phyloP scores from a whole-genome alignment of 163 green algal species.

The Scenedesmus sp. region DNA sequence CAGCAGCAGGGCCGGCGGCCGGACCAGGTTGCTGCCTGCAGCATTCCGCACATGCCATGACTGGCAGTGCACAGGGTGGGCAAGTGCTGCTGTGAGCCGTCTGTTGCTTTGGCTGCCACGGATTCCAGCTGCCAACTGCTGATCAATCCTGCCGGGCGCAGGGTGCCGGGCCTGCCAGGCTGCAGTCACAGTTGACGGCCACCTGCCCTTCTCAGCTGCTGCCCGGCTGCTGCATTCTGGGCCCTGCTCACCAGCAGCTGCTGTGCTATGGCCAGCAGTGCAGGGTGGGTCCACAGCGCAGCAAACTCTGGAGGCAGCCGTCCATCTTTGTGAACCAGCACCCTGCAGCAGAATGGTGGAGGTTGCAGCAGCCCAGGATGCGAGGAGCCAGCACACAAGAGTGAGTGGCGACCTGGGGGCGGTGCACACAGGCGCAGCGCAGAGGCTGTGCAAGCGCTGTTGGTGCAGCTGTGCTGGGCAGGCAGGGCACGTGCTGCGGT shows the following conservation, averaged over 20 bases:
- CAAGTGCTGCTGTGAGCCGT: background rate
- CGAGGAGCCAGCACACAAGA: background rate
- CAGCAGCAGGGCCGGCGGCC: background rate
- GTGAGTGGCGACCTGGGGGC: no score
- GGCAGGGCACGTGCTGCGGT: background rate
- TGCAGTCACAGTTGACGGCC: no score
- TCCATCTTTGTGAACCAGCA: constrained; percentile 46
- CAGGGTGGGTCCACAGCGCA: constrained; percentile 29
- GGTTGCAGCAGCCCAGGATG: no score
- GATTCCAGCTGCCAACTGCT: no score
- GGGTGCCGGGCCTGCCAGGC: no score
- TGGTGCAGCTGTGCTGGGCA: background rate
- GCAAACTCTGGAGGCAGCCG: constrained; percentile 27
- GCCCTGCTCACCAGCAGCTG: background rate
- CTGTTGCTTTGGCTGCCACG: no score
- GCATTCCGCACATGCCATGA: background rate
- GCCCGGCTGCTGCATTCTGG: background rate
- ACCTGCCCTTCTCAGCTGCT: background rate
- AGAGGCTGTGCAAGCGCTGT: background rate
- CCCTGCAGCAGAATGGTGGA: constrained; percentile 30
- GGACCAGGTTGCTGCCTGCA: background rate
- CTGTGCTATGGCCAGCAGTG: background rate
- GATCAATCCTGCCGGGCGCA: no score
- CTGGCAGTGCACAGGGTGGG: no score
- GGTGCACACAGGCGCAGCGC: no score